These are phyloP conservation scores for Ceratocystis harringtonii DNA, from an alignment of 2,329 filamentous ascomycete genomes.

Conservation along the genomic window DNA sequence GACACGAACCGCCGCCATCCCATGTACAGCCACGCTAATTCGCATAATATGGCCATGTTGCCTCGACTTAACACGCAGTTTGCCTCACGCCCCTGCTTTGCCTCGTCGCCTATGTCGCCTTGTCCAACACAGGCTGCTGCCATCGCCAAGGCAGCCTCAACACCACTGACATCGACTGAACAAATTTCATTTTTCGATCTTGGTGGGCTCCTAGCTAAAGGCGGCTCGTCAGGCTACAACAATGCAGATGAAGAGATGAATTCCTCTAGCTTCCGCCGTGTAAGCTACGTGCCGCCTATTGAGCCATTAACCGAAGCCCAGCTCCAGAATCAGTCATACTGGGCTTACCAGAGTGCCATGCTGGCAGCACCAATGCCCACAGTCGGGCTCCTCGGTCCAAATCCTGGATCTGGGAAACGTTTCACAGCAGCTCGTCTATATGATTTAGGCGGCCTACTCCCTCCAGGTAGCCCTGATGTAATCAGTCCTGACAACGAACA, in stretches of 20 bases:
- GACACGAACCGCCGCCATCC: conserved; percentile 21
- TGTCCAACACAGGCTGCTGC: conserved; percentile 9
- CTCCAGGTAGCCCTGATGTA: conserved; percentile 24
- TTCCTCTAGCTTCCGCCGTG: conserved; percentile 23
- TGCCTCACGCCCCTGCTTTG: conserved; percentile 18
- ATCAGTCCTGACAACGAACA: background rate
- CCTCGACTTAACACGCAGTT: conserved; percentile 28
- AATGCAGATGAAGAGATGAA: conserved; percentile 13
- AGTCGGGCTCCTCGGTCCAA: conserved; percentile 20
- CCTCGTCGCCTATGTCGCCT: conserved; percentile 22
- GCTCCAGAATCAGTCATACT: conserved; percentile 16
- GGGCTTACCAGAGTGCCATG: conserved; percentile 16
- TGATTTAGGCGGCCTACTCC: conserved; percentile 41
- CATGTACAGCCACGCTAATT: conserved; percentile 5
- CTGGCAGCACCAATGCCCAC: conserved; percentile 28
- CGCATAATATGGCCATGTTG: conserved; percentile 22
- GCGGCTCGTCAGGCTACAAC: conserved; percentile 21
- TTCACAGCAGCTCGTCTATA: conserved; percentile 45
- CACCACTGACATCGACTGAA: conserved; percentile 22
- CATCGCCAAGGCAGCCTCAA: conserved; percentile 11
- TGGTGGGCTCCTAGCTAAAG: conserved; percentile 54
- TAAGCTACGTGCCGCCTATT: conserved; percentile 24
- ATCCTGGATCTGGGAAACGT: conserved; percentile 35
- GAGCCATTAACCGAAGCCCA: conserved; percentile 27
- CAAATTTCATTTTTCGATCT: conserved; percentile 72